A percentile compares a stretch with the other conserved stretches of the same genome.
These are phyloP conservation scores for Urostyla sp. DNA, from an alignment of 73 alveolate genomes.

Conservation along the genomic window DNA sequence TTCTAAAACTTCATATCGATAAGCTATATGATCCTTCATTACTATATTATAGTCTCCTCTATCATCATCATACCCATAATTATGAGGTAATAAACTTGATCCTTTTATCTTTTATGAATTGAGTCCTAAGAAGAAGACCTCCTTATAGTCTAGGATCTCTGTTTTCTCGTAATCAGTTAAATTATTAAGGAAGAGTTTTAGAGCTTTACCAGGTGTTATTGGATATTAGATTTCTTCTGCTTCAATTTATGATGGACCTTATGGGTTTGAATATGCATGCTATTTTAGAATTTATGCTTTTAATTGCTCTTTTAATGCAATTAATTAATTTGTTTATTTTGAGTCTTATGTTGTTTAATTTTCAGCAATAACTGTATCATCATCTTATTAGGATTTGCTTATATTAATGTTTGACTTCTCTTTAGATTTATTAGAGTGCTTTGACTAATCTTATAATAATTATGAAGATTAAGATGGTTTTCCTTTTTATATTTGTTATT, in stretches of 20 bases:
- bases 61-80: slow-evolving; percentile 75
- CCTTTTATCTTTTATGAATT: slow-evolving; percentile 42
- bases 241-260: slow-evolving; percentile 21
- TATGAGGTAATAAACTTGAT: slow-evolving; percentile 17
- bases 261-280: slow-evolving; percentile 41
- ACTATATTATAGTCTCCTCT: slow-evolving; percentile 65
- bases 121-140: slow-evolving; percentile 65
- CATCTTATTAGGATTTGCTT: no score
- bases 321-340: neutral
- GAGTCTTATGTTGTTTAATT: no score
- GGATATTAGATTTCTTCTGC: slow-evolving; percentile 53
- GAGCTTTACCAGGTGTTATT: slow-evolving; percentile 64
- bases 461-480: no score
- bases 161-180: slow-evolving; percentile 74
- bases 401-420: no score
- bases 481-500: no score
- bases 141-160: slow-evolving; percentile 70
- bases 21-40: slow-evolving; percentile 65
- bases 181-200: slow-evolving; percentile 41
- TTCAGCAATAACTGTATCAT: no score
- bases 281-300: slow-evolving; percentile 22
- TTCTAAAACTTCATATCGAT: slow-evolving; percentile 67
- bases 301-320: slow-evolving; percentile 40
- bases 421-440: no score
- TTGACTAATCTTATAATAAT: no score